Evolutionary conservation across 768 basidiomycete genomes (phyloP), one percentile per base, ranked within the genome.

Genomic region (Pholiota molesta): DNA sequence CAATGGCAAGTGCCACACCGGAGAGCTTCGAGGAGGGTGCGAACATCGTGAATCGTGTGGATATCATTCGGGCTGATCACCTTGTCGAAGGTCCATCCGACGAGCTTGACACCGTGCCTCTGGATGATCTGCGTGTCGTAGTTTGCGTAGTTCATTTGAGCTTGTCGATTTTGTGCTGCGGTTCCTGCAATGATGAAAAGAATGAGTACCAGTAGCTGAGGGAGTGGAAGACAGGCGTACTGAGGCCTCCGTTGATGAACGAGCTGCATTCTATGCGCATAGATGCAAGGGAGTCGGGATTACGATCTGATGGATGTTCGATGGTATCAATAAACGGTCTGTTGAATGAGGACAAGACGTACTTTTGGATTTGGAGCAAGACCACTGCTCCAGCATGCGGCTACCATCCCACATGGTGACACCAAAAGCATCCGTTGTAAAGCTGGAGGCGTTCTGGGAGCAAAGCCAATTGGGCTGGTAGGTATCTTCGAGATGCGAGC

Each of bases 71-170:
- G 55, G 29, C 55, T 45, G 28, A 57, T 42, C 3, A 57, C 29
- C 16, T 44, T n/a, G 11, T 35, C 14, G 16, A 47, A 57, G 14
- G 55, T 57, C 44, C 44, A 57, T 8, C 55, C 55, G 4, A 57
- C 26, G 6, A 57, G 40, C 44, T 45, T 57, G 9, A 57, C 29
- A 5, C 28, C 6, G 8, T 57, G 31, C 14, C 10, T 47, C n/a
- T 57, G 55, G 3, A 57, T 26, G 17, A 57, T 33, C 17, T 53
- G 21, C 26, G 23, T 57, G 16, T 57, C 55, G n/a, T 57, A 57
- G 42, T 57, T 57, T 5, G 7, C 9, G 23, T 57, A 57, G 28
- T 57, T 57, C 44, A 57, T 57, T 17, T 44, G 23, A 5, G 42
- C 26, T 19, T 29, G 17, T 10, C 19, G 3, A 28, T 5, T 26